phyloP scores from a whole-genome alignment of 2,329 filamentous ascomycete genomes.

The Fusarium zealandicum region DNA sequence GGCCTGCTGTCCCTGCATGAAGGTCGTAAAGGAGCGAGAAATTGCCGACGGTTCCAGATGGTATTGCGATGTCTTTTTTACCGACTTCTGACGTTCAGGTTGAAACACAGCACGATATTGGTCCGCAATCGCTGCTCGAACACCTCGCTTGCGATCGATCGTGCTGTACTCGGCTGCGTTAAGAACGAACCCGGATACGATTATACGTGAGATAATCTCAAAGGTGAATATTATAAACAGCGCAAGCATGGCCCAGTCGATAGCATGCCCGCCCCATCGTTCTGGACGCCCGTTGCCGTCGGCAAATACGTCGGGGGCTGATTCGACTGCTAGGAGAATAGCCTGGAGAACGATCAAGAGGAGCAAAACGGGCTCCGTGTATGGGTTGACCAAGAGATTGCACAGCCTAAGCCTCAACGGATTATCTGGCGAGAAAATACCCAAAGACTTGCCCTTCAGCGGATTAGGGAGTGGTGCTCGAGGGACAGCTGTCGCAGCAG shows the following conservation, averaged over 20 bases:
- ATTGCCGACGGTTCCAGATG: constrained; percentile 68
- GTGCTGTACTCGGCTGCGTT: constrained; percentile 94
- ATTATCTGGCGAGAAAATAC: constrained; percentile 83
- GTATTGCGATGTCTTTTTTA: constrained; percentile 59
- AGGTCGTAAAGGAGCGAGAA: constrained; percentile 80
- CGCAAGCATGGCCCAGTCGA: constrained; percentile 81
- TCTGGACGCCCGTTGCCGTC: constrained; percentile 65
- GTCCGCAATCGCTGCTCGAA: constrained; percentile 75
- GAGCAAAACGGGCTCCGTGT: constrained; percentile 86
- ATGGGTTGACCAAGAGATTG: constrained; percentile 83
- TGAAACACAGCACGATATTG: constrained; percentile 82
- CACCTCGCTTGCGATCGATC: constrained; percentile 77
- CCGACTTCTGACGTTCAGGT: constrained; percentile 76
- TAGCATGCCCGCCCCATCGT: constrained; percentile 71
- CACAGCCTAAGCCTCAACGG: constrained; percentile 77
- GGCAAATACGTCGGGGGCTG: constrained; percentile 73
- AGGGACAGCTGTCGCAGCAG: constrained; percentile 18
- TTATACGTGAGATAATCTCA: constrained; percentile 81
- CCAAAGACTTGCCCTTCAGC: constrained; percentile 83
- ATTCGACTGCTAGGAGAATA: constrained; percentile 85
- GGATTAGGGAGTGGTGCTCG: constrained; percentile 65
- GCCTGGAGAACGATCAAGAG: constrained; percentile 88
- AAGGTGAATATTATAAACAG: constrained; percentile 91
- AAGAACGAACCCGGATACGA: constrained; percentile 92
- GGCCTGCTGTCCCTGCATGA: constrained; percentile 67